phyloP scores from a whole-genome alignment of 495 filamentous ascomycete genomes.

The Xylaria venustula region DNA sequence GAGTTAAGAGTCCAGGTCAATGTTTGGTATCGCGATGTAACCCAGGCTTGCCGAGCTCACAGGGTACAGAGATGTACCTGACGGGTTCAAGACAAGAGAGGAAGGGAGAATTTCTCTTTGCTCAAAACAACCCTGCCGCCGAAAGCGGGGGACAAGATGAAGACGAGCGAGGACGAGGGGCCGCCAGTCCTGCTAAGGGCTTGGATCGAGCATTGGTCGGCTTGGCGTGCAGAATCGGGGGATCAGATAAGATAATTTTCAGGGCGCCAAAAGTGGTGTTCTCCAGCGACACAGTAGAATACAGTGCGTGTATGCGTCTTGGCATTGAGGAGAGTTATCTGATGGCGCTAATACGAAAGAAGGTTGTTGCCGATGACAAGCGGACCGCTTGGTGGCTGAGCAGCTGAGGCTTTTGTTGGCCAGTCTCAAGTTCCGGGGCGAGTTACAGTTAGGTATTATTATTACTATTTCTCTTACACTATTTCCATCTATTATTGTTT shows the following conservation, averaged over 20 bases:
- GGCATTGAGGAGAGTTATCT: slow-evolving; percentile 24
- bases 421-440: no score
- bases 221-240: slow-evolving; percentile 31
- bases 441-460: no score
- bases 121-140: slow-evolving; percentile 15
- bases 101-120: neutral
- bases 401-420: neutral
- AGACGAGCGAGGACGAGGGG: no score
- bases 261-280: slow-evolving; percentile 11
- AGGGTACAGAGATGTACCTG: slow-evolving; percentile 22
- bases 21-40: neutral
- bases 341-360: slow-evolving; percentile 26
- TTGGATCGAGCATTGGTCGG: neutral
- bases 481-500: neutral
- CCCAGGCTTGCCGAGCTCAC: neutral
- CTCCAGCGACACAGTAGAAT: neutral
- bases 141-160: slow-evolving; percentile 17
- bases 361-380: neutral
- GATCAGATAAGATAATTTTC: slow-evolving; percentile 32
- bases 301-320: no score
- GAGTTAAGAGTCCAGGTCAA: no score
- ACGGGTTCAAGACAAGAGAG: neutral
- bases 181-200: no score
- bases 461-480: no score
- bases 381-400: neutral